phyloP scores from a whole-genome alignment of 306 rosid species.

The Trifolium repens region DNA sequence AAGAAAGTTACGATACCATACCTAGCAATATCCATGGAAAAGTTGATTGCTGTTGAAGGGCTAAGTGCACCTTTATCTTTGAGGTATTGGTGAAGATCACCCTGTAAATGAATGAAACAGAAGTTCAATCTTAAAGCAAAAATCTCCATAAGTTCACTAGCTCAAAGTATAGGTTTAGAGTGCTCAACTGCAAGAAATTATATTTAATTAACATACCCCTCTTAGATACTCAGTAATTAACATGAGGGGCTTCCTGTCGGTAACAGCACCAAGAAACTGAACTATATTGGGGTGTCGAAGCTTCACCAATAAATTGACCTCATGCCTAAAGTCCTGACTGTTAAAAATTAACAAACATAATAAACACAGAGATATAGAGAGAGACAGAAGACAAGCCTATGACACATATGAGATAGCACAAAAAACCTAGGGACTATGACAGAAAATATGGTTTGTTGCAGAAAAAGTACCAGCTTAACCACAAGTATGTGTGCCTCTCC shows the following conservation, averaged over 20 bases:
- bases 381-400: conserved; percentile 11
- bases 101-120: conserved; percentile 63
- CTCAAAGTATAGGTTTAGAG: conserved; percentile 28
- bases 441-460: conserved; percentile 17
- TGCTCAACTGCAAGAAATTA: conserved; percentile 30
- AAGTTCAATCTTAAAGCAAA: conserved; percentile 38
- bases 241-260: conserved; percentile 95
- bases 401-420: conserved; percentile 15
- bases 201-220: conserved; percentile 70
- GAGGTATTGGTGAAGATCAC: conserved; percentile 95
- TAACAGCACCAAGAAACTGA: conserved; percentile 99
- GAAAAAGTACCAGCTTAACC: conserved; percentile 20
- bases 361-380: not conserved
- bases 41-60: conserved; percentile 74
- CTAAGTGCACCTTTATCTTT: conserved; percentile 88
- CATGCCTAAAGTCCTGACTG: conserved; percentile 98
- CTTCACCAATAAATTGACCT: conserved; percentile 95
- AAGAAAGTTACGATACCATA: conserved; percentile 39
- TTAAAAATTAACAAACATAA: conserved; percentile 27
- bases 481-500: not conserved
- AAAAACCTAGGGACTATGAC: conserved; percentile 1
- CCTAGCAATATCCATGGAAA: conserved; percentile 95
- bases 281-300: conserved; percentile 98
- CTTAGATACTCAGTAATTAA: conserved; percentile 89
- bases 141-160: conserved; percentile 27